Conservation (phyloP, 2,329 filamentous ascomycete species). For the Fusarium sp. region DNA sequence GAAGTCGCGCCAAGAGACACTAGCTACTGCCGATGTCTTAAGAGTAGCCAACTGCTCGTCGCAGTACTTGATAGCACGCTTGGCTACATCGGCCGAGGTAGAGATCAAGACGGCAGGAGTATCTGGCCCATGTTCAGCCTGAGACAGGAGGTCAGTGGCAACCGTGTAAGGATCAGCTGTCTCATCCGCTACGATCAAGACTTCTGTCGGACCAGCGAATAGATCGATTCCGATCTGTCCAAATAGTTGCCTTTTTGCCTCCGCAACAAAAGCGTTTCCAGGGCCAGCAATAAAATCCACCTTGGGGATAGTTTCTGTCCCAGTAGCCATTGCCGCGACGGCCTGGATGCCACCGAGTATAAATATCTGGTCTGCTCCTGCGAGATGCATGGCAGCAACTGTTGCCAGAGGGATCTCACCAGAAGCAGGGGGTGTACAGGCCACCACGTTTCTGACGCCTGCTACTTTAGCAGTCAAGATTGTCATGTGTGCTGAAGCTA, state of each 20-base stretch:
- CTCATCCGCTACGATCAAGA: slow-evolving; percentile 5
- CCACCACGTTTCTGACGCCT: slow-evolving; percentile 1
- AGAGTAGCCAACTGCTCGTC: not conserved
- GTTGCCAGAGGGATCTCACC: not conserved
- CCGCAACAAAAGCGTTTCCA: slow-evolving; percentile 3
- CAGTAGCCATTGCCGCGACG: not conserved
- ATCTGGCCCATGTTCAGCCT: slow-evolving; percentile 12
- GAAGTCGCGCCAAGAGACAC: not conserved
- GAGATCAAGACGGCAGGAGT: slow-evolving; percentile 7
- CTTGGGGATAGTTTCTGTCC: not conserved
- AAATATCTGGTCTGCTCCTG: slow-evolving; percentile 10
- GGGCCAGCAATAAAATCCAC: slow-evolving; percentile 6
- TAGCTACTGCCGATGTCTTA: not conserved
- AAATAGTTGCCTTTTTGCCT: slow-evolving; percentile 5
- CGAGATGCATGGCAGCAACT: slow-evolving; percentile 9
- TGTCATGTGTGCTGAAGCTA: slow-evolving; percentile 7
- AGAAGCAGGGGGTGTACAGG: not conserved
- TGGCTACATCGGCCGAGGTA: not conserved
- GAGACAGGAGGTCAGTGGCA: not conserved
- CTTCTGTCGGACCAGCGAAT: not conserved
- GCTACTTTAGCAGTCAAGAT: slow-evolving; percentile 8
- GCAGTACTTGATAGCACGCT: not conserved
- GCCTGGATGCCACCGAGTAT: slow-evolving; percentile 2
- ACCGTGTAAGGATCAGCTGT: slow-evolving; percentile 5
- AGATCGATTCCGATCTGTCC: slow-evolving; percentile 3